Evolutionary conservation across 2,329 filamentous ascomycete species (phyloP), one percentile per base, ranked within the genome.

Genomic region (Corynespora cassiicola): DNA sequence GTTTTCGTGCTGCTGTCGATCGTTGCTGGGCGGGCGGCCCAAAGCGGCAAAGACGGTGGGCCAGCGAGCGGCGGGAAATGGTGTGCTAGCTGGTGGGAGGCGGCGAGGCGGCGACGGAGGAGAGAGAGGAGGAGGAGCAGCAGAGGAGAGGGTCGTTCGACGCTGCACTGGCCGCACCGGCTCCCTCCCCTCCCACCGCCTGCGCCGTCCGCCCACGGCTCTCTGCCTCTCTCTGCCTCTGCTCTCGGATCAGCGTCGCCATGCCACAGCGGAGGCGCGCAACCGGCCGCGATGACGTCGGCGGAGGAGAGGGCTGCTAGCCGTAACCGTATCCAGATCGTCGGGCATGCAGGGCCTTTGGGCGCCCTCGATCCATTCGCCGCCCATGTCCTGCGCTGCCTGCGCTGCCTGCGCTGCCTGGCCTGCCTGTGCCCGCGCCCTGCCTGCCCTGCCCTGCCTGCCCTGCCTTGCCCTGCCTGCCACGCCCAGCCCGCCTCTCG

Each of bases 1-100:
- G 37, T 27, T 40, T 34, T 21, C 33, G 11, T 16, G 31, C n/a
- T 14, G 31, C 23, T 30, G 36, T 28, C 30, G 36, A 39, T 39
- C 36, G 29, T 21, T 30, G 36, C 36, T 39, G 34, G 30, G 36
- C 18, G n/a, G 38, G 19, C 21, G 23, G 30, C 20, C 22, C 17
- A 21, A 11, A 19, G n/a, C n/a, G 6, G 16, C 12, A 29, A 23
- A 12, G 17, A 22, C 27, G 25, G 25, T 28, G 25, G 9, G n/a
- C n/a, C n/a, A n/a, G n/a, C 15, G 8, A 7, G 10, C 8, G 8
- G 25, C 12, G 8, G 25, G 25, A 9, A 14, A 14, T 8, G 8
- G 25, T 8, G 25, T 14, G 12, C 8, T 7, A 28, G 25, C 10
- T 14, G 25, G 25, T n/a, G n/a, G n/a, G n/a, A 28, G 9, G 25